Evolutionary conservation across 2,329 filamentous ascomycete species (phyloP), one percentile per base, ranked within the genome.

Genomic region (Madurella fahalii): DNA sequence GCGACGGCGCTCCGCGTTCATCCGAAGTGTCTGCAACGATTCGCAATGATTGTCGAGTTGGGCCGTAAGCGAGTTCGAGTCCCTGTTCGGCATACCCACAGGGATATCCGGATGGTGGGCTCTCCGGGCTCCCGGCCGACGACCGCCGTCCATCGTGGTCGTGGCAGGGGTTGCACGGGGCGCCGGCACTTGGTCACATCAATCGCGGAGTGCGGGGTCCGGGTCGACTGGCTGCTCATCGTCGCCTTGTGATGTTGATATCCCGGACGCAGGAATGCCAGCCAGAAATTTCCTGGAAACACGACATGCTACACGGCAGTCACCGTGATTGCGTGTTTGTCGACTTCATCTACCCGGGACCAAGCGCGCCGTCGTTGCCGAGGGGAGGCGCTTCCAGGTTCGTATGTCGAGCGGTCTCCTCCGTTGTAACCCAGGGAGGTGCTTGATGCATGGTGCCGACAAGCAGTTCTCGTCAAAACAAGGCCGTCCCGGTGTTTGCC

Each of bases 111-210:
- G 47, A 40, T 39, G 8, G 7, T 31, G 47, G 17, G 42, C 31
- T 42, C 47, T 55, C 53, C 53, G 53, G 18, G 32, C 7, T 32
- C 43, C 50, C 50, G 49, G 13, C 34, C 13, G 34, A 37, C 34
- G 13, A 15, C 34, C 34, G 13, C 13, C 34, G 34, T 37, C 34
- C 9, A 37, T 15, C 34, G 34, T 11, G 13, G 34, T 11, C 9
- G 11, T 11, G 34, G 34, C 13, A 37, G 34, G 34, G 34, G 9
- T 37, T 15, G 11, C 13, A 15, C 34, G 11, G 34, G 13, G 13
- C 34, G 34, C 34, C 34, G 34, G 34, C 34, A 37, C 13, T 15
- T 37, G 34, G 13, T 15, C 34, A 37, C 11, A 37, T 37, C 9
- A 37, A 37, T 25, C 25, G 25, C 25, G 25, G 25, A 25, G 25